These are phyloP conservation scores for Amniculicola lignicola DNA, from an alignment of 495 filamentous ascomycete species.

Conservation along the genomic window DNA sequence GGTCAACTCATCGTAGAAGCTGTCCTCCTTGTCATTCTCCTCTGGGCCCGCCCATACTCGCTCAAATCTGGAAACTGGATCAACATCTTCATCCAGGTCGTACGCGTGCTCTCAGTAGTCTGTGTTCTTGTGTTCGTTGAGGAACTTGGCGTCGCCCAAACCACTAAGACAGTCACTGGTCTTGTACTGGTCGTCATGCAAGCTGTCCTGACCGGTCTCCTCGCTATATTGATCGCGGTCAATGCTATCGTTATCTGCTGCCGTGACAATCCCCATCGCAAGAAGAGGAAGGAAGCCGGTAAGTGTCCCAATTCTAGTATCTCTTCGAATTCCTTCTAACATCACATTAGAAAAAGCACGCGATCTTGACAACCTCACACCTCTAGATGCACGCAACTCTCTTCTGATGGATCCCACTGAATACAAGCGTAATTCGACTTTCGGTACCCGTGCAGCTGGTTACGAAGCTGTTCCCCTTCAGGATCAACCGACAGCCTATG, in stretches of 20 bases:
- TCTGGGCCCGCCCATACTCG: constrained; percentile 85
- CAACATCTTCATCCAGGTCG: constrained; percentile 89
- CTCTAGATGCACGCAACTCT: constrained; percentile 85
- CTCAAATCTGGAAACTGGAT: constrained; percentile 82
- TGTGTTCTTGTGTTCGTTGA: constrained; percentile 94
- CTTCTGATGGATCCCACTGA: constrained; percentile 61
- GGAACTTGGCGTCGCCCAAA: constrained; percentile 83
- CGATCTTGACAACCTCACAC: constrained; percentile 82
- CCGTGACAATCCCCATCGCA: constrained; percentile 85
- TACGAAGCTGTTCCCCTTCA: constrained; percentile 40
- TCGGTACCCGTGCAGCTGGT: constrained; percentile 16
- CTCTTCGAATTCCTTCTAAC: constrained; percentile 6
- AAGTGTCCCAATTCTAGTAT: constrained; percentile 46
- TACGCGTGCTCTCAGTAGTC: constrained; percentile 85
- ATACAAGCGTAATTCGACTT: constrained; percentile 34
- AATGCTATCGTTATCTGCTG: constrained; percentile 81
- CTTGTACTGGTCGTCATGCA: constrained; percentile 88
- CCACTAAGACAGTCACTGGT: constrained; percentile 91
- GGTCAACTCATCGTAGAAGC: constrained; percentile 79
- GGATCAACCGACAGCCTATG: constrained; percentile 24
- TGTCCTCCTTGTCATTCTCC: constrained; percentile 63
- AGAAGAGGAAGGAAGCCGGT: constrained; percentile 80
- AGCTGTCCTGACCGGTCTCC: constrained; percentile 72
- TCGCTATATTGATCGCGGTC: constrained; percentile 86
- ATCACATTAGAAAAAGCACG: constrained; percentile 84